phyloP scores from a whole-genome alignment of 2,329 filamentous ascomycete genomes.

The Dactylellina sp. region DNA sequence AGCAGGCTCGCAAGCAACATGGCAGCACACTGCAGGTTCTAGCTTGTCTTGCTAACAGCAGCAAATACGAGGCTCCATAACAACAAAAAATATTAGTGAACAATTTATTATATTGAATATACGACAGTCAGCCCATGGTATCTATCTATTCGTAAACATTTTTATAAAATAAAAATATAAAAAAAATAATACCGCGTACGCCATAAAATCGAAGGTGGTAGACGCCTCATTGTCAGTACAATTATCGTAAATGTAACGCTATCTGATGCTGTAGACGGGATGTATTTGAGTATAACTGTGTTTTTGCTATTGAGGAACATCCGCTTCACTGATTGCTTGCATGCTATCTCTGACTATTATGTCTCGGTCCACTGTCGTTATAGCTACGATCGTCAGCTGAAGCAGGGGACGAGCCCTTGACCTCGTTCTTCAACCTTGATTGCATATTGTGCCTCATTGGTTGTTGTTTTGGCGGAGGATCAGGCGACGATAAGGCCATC shows the following conservation, averaged over 20 bases:
- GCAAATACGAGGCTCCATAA: neutral
- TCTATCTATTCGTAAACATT: conserved; percentile 15
- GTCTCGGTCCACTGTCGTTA: neutral
- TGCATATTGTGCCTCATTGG: conserved; percentile 2
- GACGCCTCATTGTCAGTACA: conserved; percentile 11
- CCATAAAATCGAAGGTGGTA: neutral
- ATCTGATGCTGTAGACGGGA: neutral
- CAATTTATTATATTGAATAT: neutral
- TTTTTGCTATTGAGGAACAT: neutral
- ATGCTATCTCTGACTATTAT: neutral
- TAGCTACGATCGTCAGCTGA: conserved; percentile 12
- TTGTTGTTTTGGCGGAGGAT: conserved; percentile 29
- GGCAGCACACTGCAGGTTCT: no score
- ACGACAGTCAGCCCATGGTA: conserved; percentile 1
- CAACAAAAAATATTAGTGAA: neutral
- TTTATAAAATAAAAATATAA: neutral
- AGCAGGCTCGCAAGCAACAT: no score
- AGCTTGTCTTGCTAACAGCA: no score
- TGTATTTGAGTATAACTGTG: neutral
- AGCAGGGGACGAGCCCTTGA: conserved; percentile 19
- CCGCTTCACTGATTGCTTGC: neutral
- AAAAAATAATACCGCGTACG: conserved; percentile 13
- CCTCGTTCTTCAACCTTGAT: conserved; percentile 46
- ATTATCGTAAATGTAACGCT: neutral
- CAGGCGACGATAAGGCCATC: conserved; percentile 44